These are phyloP conservation scores for Pezicula carpinea DNA, from an alignment of 2,329 filamentous ascomycete genomes.

Conservation along the genomic window DNA sequence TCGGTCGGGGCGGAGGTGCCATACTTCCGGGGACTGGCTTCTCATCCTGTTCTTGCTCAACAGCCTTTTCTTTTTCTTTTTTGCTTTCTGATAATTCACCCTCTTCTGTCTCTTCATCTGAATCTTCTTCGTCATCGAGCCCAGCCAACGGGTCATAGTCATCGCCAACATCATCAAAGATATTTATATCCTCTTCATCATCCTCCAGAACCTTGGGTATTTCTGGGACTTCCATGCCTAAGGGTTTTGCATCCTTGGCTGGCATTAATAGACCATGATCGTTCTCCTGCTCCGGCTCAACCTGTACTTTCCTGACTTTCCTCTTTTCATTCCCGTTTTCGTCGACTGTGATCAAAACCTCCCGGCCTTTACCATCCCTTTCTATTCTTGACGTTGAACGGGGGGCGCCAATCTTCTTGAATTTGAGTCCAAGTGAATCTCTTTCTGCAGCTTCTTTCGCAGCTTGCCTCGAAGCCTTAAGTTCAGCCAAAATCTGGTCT, in stretches of 20 bases:
- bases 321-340: constrained; percentile 63
- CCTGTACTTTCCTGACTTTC: constrained; percentile 53
- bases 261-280: constrained; percentile 43
- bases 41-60: constrained; percentile 6
- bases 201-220: constrained; percentile 41
- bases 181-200: constrained; percentile 55
- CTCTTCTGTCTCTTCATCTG: constrained; percentile 37
- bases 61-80: constrained; percentile 1
- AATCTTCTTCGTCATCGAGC: constrained; percentile 38
- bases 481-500: constrained; percentile 62
- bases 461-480: constrained; percentile 58
- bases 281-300: constrained; percentile 33
- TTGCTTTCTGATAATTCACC: constrained; percentile 34
- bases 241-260: constrained; percentile 49
- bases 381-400: constrained; percentile 54
- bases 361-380: constrained; percentile 54
- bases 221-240: constrained; percentile 64
- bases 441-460: constrained; percentile 49
- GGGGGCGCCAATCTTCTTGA: constrained; percentile 59
- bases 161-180: constrained; percentile 61
- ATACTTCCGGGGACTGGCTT: constrained; percentile 27
- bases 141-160: constrained; percentile 65
- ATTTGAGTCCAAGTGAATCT: constrained; percentile 48
- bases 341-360: constrained; percentile 61
- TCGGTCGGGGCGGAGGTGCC: constrained; percentile 42